Evolutionary conservation across 495 filamentous ascomycete genomes (phyloP).

Genomic region (Penicillium psychrofluorescens): DNA sequence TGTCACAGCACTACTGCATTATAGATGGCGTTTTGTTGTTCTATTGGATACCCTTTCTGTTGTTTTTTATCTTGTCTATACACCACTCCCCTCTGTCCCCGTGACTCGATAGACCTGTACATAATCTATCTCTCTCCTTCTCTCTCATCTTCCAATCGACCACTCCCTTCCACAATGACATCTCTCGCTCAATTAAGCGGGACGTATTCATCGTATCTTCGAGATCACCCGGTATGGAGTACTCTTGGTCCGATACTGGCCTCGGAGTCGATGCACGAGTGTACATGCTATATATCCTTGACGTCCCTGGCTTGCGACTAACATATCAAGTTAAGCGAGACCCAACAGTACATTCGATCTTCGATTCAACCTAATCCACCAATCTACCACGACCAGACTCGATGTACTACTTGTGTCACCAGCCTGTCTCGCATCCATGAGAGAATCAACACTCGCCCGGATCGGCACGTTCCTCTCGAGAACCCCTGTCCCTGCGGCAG

Average conservation of each 20-base stretch:
- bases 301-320: too few relatives aligned
- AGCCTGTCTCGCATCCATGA: too few relatives aligned
- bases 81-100: not conserved
- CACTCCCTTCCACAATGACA: constrained; percentile 1
- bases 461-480: too few relatives aligned
- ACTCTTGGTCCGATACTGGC: not conserved
- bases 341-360: too few relatives aligned
- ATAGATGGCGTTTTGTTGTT: constrained; percentile 5
- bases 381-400: too few relatives aligned
- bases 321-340: too few relatives aligned
- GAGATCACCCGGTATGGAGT: not conserved
- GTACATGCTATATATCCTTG: not conserved
- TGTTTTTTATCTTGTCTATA: too few relatives aligned
- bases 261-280: not conserved
- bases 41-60: not conserved
- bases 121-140: not conserved
- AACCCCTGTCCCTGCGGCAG: too few relatives aligned
- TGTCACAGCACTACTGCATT: not conserved
- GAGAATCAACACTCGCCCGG: too few relatives aligned
- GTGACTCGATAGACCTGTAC: not conserved
- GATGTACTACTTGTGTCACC: too few relatives aligned
- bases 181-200: not conserved
- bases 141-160: not conserved
- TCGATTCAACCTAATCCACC: too few relatives aligned
- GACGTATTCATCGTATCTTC: not conserved